These are phyloP conservation scores for Eutrema japonicum DNA, from an alignment of 345 rosid genomes.

Conservation along the genomic window DNA sequence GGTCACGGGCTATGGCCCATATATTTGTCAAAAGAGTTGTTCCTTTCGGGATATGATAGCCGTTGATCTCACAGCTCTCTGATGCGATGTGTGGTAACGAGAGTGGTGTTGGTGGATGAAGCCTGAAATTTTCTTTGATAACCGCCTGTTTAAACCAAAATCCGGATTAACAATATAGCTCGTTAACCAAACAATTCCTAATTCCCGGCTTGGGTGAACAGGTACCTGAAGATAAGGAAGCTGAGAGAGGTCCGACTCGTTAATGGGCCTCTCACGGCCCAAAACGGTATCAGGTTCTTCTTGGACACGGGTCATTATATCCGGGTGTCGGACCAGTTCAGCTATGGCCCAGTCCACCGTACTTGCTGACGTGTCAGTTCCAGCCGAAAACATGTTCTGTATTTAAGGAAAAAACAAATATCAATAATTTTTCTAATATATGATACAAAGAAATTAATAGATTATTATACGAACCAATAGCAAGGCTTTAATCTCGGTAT, in stretches of 20 bases:
- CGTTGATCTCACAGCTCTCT: slow-evolving; percentile 75
- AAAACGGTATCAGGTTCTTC: slow-evolving; percentile 68
- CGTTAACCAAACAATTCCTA: not conserved
- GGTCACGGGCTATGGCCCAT: slow-evolving; percentile 93
- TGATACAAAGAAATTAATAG: not conserved
- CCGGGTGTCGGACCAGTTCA: slow-evolving; percentile 78
- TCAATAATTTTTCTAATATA: not conserved
- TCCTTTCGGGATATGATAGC: slow-evolving; percentile 72
- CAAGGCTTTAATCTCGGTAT: slow-evolving; percentile 85
- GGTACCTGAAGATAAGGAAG: slow-evolving; percentile 66
- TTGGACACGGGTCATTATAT: slow-evolving; percentile 50
- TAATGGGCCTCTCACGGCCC: slow-evolving; percentile 56
- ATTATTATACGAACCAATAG: slow-evolving; percentile 55
- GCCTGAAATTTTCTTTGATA: slow-evolving; percentile 78
- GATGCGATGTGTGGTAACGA: slow-evolving; percentile 73
- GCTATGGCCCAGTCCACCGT: slow-evolving; percentile 94
- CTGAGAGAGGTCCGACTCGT: slow-evolving; percentile 56
- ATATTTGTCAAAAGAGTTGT: slow-evolving; percentile 66
- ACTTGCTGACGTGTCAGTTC: slow-evolving; percentile 93
- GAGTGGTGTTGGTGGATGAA: slow-evolving; percentile 84
- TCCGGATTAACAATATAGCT: not conserved
- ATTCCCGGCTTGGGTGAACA: not conserved
- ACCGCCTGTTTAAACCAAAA: slow-evolving; percentile 48
- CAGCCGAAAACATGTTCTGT: slow-evolving; percentile 91
- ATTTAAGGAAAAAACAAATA: not conserved